Conservation (phyloP, 2,329 filamentous ascomycete species). For the Fusarium oxysporum region DNA sequence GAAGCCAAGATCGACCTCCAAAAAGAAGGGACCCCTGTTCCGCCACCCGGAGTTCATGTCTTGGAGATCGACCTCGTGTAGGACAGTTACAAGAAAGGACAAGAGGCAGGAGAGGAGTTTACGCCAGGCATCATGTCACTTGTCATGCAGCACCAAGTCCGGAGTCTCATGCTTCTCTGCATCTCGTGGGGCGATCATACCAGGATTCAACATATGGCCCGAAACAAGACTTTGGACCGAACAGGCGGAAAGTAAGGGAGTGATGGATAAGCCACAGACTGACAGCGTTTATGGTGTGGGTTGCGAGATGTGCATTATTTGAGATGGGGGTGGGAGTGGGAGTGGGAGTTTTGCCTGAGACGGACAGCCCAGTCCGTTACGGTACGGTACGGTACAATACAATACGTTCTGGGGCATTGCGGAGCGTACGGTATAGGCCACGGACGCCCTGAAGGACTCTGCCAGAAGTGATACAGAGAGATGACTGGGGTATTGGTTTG, state of each 20-base stretch:
- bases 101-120: not conserved
- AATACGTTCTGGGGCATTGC: not conserved
- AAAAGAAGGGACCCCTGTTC: constrained; percentile 12
- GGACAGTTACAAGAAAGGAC: not conserved
- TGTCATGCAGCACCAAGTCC: not conserved
- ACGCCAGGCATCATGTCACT: not conserved
- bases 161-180: not conserved
- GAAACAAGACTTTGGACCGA: not conserved
- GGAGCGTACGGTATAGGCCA: not conserved
- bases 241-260: not conserved
- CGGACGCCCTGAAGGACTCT: not conserved
- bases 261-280: not conserved
- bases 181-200: constrained; percentile 28
- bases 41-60: constrained; percentile 7
- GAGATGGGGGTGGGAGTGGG: constrained; percentile 6
- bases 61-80: constrained; percentile 14
- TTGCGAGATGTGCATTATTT: constrained; percentile 30
- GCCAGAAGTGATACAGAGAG: constrained; percentile 1
- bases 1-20: constrained; percentile 4
- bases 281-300: constrained; percentile 4
- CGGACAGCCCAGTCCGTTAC: not conserved
- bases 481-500: constrained; percentile 11
- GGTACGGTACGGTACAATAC: not conserved
- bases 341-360: not conserved
- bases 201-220: constrained; percentile 12